Conservation (phyloP, 23 red algal genomes). For the Chondrus crispus region DNA sequence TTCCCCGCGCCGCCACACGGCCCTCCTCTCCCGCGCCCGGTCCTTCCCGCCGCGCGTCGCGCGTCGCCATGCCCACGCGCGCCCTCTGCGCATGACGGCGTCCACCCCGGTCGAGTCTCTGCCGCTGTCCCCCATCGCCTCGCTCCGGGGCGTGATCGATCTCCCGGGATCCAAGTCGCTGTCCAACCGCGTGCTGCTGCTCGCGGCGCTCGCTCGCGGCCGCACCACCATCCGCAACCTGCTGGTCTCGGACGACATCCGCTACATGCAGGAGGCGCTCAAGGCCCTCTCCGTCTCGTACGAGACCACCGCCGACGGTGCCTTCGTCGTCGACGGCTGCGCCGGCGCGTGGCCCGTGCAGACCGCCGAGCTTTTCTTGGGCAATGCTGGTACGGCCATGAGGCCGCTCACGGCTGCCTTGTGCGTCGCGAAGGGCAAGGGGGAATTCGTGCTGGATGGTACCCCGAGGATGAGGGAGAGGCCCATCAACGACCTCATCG, state of each 20-base stretch:
- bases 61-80: background rate
- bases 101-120: conserved; percentile 19
- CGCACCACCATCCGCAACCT: conserved; percentile 75
- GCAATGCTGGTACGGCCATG: conserved; percentile 99
- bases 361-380: conserved; percentile 67
- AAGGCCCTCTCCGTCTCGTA: conserved; percentile 55
- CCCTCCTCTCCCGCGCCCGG: background rate
- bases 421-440: conserved; percentile 33
- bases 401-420: conserved; percentile 90
- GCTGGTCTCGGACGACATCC: conserved; percentile 87
- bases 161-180: conserved; percentile 97
- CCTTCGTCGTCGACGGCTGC: conserved; percentile 60
- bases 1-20: background rate
- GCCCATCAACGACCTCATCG: conserved; percentile 88
- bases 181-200: conserved; percentile 92
- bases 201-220: conserved; percentile 81
- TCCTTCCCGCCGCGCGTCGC: background rate
- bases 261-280: conserved; percentile 89
- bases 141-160: conserved; percentile 39
- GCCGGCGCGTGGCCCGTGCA: conserved; percentile 52
- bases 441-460: conserved; percentile 85
- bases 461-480: conserved; percentile 90
- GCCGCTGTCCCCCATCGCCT: conserved; percentile 36
- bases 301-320: conserved; percentile 4
- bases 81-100: conserved; percentile 34